These are phyloP conservation scores for Quercus glauca DNA, from an alignment of 306 rosid genomes.

Conservation along the genomic window DNA sequence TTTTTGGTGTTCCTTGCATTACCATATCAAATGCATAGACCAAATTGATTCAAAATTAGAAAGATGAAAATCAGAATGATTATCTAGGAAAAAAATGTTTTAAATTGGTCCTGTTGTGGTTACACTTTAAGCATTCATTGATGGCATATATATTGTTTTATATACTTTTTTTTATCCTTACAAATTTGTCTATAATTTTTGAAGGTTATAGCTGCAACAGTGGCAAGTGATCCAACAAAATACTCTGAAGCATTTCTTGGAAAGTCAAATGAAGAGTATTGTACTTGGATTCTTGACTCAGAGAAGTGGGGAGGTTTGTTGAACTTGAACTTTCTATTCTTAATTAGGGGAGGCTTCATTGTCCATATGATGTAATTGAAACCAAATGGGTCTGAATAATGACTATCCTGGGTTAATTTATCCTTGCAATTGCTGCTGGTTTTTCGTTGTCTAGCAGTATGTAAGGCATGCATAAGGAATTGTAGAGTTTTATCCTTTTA, in stretches of 20 bases:
- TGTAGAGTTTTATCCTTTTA: neutral
- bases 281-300: conserved; percentile 86
- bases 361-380: neutral
- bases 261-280: conserved; percentile 79
- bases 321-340: conserved; percentile 5
- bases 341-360: neutral
- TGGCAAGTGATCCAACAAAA: conserved; percentile 76
- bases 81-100: neutral
- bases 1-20: no score
- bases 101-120: neutral
- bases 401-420: neutral
- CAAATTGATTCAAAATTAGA: neutral
- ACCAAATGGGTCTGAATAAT: neutral
- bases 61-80: neutral
- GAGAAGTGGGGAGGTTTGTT: conserved; percentile 98
- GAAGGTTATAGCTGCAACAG: conserved; percentile 93
- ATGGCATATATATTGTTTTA: conserved; percentile 2
- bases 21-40: neutral
- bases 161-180: conserved; percentile 4
- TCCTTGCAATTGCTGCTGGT: conserved; percentile 15
- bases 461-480: conserved; percentile 4
- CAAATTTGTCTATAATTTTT: conserved; percentile 16
- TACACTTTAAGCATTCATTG: conserved; percentile 7
- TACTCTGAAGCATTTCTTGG: conserved; percentile 92
- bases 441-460: neutral